Percentiles rank a stretch among this genome's conserved stretches.
phyloP scores from a whole-genome alignment of 257 asterid genomes.

The Nicotiana tabacum region DNA sequence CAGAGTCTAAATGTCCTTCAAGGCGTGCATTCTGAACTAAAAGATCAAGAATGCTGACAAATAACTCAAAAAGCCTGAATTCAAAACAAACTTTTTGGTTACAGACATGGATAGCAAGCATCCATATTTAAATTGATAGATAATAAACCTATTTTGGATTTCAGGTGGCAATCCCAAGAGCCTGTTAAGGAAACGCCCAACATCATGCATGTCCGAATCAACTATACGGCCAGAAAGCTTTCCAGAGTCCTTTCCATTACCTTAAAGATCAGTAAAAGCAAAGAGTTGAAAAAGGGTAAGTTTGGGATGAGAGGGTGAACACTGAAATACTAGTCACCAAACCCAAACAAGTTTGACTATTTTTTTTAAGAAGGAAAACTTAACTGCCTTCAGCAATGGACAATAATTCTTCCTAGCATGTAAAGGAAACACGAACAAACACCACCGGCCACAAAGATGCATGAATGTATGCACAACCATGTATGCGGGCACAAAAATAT shows the following conservation, averaged over 20 bases:
- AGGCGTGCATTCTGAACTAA: constrained; percentile 67
- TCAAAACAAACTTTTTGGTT: constrained; percentile 13
- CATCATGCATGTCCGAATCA: constrained; percentile 96
- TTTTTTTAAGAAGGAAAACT: background rate
- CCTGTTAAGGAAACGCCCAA: constrained; percentile 93
- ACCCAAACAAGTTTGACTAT: background rate
- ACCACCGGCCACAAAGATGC: background rate
- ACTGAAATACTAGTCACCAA: background rate
- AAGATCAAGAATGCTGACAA: constrained; percentile 78
- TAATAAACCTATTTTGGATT: constrained; percentile 77
- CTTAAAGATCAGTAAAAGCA: constrained; percentile 30
- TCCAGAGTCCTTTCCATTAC: constrained; percentile 71
- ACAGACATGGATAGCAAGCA: constrained; percentile 6
- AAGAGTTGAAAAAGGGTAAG: background rate
- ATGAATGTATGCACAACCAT: background rate
- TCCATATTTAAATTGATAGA: constrained; percentile 8
- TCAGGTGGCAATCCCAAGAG: constrained; percentile 92
- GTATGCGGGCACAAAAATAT: background rate
- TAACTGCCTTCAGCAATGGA: background rate
- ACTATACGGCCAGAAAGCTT: constrained; percentile 75
- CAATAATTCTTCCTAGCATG: background rate
- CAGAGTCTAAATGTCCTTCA: constrained; percentile 94
- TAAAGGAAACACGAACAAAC: constrained; percentile 1
- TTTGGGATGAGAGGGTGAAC: background rate
- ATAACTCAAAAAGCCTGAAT: constrained; percentile 90